Conservation (phyloP, 345 rosid species). For the Erucastrum elatum region DNA sequence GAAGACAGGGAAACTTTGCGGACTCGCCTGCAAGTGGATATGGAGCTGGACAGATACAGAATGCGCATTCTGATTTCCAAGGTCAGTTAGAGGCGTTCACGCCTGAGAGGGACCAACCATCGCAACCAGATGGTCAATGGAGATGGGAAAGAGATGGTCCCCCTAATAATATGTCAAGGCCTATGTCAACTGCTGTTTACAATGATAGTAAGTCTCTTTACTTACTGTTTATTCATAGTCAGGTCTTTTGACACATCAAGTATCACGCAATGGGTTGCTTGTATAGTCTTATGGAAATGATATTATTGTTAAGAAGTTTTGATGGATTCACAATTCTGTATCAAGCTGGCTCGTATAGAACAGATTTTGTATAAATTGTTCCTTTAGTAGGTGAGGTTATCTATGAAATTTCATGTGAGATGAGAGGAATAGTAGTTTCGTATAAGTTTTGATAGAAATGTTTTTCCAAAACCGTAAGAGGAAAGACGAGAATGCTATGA, state of each 20-base stretch:
- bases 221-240: background rate
- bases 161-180: slow-evolving; percentile 51
- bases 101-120: slow-evolving; percentile 76
- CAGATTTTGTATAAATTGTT: background rate
- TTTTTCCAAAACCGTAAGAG: background rate
- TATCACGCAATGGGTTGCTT: background rate
- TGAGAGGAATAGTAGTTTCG: background rate
- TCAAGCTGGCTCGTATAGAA: background rate
- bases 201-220: slow-evolving; percentile 54
- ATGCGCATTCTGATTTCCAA: slow-evolving; percentile 62
- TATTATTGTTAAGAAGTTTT: background rate
- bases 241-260: background rate
- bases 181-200: slow-evolving; percentile 50
- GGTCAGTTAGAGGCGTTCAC: slow-evolving; percentile 89
- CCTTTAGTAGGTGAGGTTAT: background rate
- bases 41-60: slow-evolving; percentile 62
- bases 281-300: background rate
- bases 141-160: slow-evolving; percentile 81
- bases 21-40: slow-evolving; percentile 59
- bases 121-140: slow-evolving; percentile 64
- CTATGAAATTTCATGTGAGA: background rate
- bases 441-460: background rate
- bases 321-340: background rate
- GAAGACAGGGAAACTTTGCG: slow-evolving; percentile 64
- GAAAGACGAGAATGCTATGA: background rate